Base-by-base conservation (phyloP, 345 rosid genomes). In the Cochlearia excelsa region DNA sequence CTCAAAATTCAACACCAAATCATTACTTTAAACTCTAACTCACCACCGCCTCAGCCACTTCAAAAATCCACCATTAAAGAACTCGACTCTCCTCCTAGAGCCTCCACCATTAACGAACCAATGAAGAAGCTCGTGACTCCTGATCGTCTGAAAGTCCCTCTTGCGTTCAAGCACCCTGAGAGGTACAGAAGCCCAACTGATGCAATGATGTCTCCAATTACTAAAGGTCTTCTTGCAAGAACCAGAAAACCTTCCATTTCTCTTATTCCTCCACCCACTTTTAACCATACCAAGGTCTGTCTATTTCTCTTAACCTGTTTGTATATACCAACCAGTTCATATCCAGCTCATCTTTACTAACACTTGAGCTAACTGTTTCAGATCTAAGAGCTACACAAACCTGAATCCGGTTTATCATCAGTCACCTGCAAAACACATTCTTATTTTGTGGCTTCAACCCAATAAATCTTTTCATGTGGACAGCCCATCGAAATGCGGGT, bases 151-250 rank as follows among this genome's bases (percentile, higher is more conserved):
- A 74, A 76, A 51, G 79, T 86, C 38, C 95, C 96, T 11, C 69
- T 81, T 66, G 86, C 95, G 10, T 86, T 82, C 37, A 84, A 81
- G 74, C 76, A 77, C 73, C 87, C 90, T 0, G 95, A 86, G 79
- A 88, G 95, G 88, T 66, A 87, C 47, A 73, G 81, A 54, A 91
- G 96, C 61, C 98, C 96, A 9, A 91, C 98, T 9, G 96, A 88
- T 66, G 79, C 85, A 37, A 84, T 91, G 82, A 72, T 91, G 72
- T 91, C 96, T 26, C 96, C 95, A 1, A 62, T 86, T 55, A 80
- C 96, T 1, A 82, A 80, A 78, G 96, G 88, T 56, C 73, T 91
- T 65, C 86, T 88, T 7, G 96, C 90, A 2, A 76, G 98, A 72
- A 79, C 69, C 78, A 76, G 84, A 71, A 85, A 76, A 70, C 73